A percentile compares a stretch with the other conserved stretches of the same genome.
phyloP scores from a whole-genome alignment of 1,139 yeast genomes.

The Yamadazyma conglobata region DNA sequence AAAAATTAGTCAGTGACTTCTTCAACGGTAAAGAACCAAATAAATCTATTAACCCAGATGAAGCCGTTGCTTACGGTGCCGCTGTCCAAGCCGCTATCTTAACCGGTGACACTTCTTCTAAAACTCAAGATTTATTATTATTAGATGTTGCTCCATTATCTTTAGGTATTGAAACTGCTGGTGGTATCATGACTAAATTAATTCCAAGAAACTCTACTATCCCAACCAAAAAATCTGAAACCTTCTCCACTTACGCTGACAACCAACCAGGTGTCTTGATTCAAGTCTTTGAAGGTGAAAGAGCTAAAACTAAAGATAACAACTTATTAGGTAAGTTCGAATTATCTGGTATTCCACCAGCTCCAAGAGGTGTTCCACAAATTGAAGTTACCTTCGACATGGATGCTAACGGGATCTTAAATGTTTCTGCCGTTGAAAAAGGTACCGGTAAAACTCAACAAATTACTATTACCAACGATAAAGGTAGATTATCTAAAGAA shows the following conservation, averaged over 20 bases:
- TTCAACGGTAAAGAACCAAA: conserved; percentile 97
- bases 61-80: conserved; percentile 98
- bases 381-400: conserved; percentile 99
- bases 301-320: conserved; percentile 99
- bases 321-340: conserved; percentile 99
- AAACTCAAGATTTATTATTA: conserved; percentile 94
- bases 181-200: conserved; percentile 99
- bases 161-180: conserved; percentile 97
- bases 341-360: conserved; percentile 98
- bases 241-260: conserved; percentile 99
- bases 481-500: conserved; percentile 52
- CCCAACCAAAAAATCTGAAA: conserved; percentile 99
- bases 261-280: conserved; percentile 99
- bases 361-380: conserved; percentile 99
- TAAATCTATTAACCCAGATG: conserved; percentile 98
- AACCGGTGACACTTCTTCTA: conserved; percentile 96
- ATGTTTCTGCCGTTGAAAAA: conserved; percentile 91
- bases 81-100: conserved; percentile 99
- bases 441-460: conserved; percentile 77
- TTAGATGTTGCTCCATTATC: conserved; percentile 99
- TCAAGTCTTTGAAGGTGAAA: conserved; percentile 99
- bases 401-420: conserved; percentile 99
- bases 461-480: conserved; percentile 49
- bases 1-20: conserved; percentile 95
- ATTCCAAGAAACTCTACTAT: conserved; percentile 99